Percentiles rank a stretch among this genome's conserved stretches.
These are phyloP conservation scores for Cyclostephanos invisitatus DNA, from an alignment of 108 stramenopile genomes.

Conservation along the genomic window DNA sequence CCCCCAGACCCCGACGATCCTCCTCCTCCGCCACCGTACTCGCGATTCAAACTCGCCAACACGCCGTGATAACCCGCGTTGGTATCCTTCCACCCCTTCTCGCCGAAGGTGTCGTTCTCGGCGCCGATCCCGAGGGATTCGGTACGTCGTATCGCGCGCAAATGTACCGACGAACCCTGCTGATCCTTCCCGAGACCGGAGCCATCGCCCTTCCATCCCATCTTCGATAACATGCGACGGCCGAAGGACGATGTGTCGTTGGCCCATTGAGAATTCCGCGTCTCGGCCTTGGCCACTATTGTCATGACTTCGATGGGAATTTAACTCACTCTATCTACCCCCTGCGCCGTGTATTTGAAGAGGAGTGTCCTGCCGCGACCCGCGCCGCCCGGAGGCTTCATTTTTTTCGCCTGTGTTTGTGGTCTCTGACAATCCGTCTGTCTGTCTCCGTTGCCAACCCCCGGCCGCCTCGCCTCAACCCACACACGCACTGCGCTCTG, in stretches of 20 bases:
- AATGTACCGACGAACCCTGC: slow-evolving; percentile 53
- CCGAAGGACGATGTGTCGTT: slow-evolving; percentile 67
- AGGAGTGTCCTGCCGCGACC: no score
- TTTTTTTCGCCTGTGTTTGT: no score
- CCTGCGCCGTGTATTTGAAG: no score
- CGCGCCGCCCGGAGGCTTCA: no score
- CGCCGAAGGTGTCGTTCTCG: slow-evolving; percentile 55
- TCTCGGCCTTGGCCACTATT: slow-evolving; percentile 68
- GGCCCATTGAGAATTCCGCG: slow-evolving; percentile 76
- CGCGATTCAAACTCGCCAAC: slow-evolving; percentile 38
- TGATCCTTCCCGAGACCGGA: slow-evolving; percentile 80
- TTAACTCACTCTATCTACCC: background rate
- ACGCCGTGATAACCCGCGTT: slow-evolving; percentile 58
- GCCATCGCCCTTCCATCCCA: slow-evolving; percentile 92
- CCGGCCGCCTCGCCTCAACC: no score
- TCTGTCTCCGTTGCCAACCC: no score
- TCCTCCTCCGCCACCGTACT: slow-evolving; percentile 15
- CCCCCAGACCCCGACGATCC: slow-evolving; percentile 23
- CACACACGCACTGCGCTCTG: no score
- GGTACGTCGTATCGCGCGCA: slow-evolving; percentile 50
- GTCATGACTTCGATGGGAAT: slow-evolving; percentile 50
- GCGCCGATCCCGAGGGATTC: slow-evolving; percentile 72
- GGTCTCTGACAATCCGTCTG: no score
- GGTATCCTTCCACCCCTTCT: slow-evolving; percentile 49
- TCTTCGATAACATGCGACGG: slow-evolving; percentile 73